Percentiles rank a stretch among this genome's conserved stretches.
These are phyloP conservation scores for Melaleuca alternifolia DNA, from an alignment of 345 rosid species.

Conservation along the genomic window DNA sequence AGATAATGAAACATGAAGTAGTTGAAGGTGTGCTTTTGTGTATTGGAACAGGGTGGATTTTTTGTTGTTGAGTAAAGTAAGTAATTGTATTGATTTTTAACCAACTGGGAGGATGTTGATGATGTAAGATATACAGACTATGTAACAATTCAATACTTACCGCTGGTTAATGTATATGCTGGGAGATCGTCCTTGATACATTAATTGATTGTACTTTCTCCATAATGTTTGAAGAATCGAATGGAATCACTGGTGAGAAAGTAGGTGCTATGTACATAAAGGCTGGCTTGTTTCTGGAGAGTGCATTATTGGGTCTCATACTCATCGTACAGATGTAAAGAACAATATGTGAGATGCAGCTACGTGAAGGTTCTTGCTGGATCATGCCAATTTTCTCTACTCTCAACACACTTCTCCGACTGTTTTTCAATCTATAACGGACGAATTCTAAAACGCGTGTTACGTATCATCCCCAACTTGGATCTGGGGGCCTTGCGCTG, in stretches of 20 bases:
- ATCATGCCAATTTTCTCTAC: not conserved
- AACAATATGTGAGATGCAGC: not conserved
- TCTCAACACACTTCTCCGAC: not conserved
- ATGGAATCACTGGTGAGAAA: not conserved
- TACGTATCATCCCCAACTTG: not conserved
- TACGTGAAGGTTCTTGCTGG: not conserved
- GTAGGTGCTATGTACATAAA: not conserved
- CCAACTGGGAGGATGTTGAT: not conserved
- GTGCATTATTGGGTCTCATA: not conserved
- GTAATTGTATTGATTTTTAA: too few species aligned
- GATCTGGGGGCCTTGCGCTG: not conserved
- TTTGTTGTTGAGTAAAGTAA: too few species aligned
- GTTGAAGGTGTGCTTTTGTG: not conserved
- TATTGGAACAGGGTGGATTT: too few species aligned
- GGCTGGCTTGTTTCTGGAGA: not conserved
- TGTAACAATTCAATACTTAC: not conserved
- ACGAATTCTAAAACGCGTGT: not conserved
- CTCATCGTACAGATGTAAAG: not conserved
- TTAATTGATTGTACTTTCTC: not conserved
- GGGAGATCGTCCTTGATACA: not conserved
- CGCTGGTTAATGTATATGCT: not conserved
- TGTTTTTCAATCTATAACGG: not conserved
- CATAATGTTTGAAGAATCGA: not conserved
- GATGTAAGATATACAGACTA: not conserved
- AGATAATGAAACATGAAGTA: not conserved